phyloP scores from a whole-genome alignment of 2,329 filamentous ascomycete species.

The Alternaria tenuissima region DNA sequence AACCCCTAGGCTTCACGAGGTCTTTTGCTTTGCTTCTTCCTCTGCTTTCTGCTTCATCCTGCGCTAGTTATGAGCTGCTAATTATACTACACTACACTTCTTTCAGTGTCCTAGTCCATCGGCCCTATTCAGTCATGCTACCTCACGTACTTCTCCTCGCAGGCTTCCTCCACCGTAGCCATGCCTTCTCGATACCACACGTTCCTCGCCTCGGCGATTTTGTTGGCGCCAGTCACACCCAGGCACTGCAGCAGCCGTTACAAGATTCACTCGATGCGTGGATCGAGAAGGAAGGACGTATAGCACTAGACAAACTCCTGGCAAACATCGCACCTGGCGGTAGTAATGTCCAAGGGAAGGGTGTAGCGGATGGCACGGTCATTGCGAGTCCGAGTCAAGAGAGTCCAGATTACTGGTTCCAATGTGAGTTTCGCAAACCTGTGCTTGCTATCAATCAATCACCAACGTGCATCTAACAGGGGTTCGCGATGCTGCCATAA shows the following conservation, averaged over 20 bases:
- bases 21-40: background rate
- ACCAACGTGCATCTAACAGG: constrained; percentile 21
- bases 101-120: background rate
- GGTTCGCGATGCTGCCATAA: constrained; percentile 57
- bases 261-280: constrained; percentile 45
- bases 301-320: constrained; percentile 50
- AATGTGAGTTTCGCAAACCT: constrained; percentile 43
- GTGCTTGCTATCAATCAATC: background rate
- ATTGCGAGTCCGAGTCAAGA: constrained; percentile 54
- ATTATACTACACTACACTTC: background rate
- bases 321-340: constrained; percentile 56
- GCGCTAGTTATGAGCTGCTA: constrained; percentile 8
- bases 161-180: constrained; percentile 22
- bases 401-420: constrained; percentile 55
- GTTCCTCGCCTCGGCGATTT: constrained; percentile 26
- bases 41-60: background rate
- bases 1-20: background rate
- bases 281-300: constrained; percentile 48
- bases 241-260: constrained; percentile 38
- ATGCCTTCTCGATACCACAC: constrained; percentile 43
- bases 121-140: constrained; percentile 11
- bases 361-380: constrained; percentile 51
- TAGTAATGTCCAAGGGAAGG: constrained; percentile 43
- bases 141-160: constrained; percentile 14
- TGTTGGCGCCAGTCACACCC: constrained; percentile 25